Evolutionary conservation across 257 asterid genomes (phyloP).

Genomic region (Voacanga thouarsii): DNA sequence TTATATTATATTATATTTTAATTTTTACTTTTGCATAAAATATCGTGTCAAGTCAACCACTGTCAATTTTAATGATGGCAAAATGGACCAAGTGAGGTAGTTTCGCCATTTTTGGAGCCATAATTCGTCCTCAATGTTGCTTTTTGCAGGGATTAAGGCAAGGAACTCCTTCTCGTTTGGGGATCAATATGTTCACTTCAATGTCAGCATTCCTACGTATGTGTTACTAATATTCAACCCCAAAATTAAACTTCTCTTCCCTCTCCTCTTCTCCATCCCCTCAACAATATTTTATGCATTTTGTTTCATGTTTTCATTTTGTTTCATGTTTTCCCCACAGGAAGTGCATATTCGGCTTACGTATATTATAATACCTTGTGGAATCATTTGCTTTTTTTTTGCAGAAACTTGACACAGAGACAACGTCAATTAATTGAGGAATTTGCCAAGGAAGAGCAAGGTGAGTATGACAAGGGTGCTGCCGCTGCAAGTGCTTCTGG

Average conservation of each 20-base stretch:
- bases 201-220: conserved; percentile 85
- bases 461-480: conserved; percentile 46
- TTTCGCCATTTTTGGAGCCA: background rate
- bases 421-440: conserved; percentile 74
- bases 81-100: background rate
- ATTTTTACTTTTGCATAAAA: too few relatives aligned
- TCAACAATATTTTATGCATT: background rate
- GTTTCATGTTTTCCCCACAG: background rate
- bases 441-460: conserved; percentile 65
- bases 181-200: conserved; percentile 87
- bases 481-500: conserved; percentile 77
- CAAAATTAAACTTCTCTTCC: too few relatives aligned
- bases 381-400: conserved; percentile 8
- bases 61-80: background rate
- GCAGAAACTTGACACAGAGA: conserved; percentile 64
- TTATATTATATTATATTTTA: too few relatives aligned
- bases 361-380: background rate
- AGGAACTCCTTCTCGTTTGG: conserved; percentile 73
- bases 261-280: background rate
- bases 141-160: conserved; percentile 67
- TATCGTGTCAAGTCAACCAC: too few relatives aligned
- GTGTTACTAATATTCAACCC: conserved; percentile 20
- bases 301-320: background rate
- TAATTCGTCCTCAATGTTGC: conserved; percentile 2
- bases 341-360: background rate